Evolutionary conservation across 2,329 filamentous ascomycete genomes (phyloP).

Genomic region (Drechmeria coniospora): DNA sequence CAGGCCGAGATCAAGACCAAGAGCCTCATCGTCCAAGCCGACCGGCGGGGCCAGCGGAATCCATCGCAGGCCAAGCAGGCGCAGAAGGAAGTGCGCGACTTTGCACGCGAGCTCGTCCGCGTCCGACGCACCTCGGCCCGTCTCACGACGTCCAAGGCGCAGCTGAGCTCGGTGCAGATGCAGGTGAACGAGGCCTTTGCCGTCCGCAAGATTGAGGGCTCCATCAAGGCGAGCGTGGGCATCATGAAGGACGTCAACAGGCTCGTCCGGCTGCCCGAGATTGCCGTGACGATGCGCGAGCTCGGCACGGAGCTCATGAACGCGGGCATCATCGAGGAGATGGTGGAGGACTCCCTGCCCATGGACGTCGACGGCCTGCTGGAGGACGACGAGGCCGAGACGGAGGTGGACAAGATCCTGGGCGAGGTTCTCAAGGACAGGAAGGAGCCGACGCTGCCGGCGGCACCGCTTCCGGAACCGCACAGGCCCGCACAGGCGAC

Average conservation of each 20-base stretch:
- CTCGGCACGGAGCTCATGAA: constrained; percentile 78
- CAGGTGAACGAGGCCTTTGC: constrained; percentile 95
- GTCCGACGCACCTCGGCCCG: constrained; percentile 61
- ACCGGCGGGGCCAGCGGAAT: constrained; percentile 66
- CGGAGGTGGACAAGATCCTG: constrained; percentile 83
- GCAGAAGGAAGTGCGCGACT: constrained; percentile 66
- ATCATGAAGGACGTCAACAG: constrained; percentile 97
- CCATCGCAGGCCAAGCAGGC: constrained; percentile 67
- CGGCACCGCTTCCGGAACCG: constrained; percentile 38
- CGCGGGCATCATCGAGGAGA: constrained; percentile 95
- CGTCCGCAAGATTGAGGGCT: constrained; percentile 88
- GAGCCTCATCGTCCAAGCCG: constrained; percentile 68
- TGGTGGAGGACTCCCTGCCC: constrained; percentile 79
- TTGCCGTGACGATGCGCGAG: constrained; percentile 80
- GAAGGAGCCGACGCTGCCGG: constrained; percentile 43
- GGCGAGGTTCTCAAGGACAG: constrained; percentile 79
- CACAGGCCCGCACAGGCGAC: constrained; percentile 34
- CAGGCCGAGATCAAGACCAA: constrained; percentile 72
- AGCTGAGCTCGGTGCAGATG: constrained; percentile 87
- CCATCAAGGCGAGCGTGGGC: constrained; percentile 68
- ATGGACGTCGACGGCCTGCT: constrained; percentile 55
- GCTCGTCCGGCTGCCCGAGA: constrained; percentile 67
- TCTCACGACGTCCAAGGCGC: constrained; percentile 75
- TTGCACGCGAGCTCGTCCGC: constrained; percentile 75
- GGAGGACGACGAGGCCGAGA: constrained; percentile 60